phyloP scores from a whole-genome alignment of 139 green algal species.

The Haematococcus sp. region DNA sequence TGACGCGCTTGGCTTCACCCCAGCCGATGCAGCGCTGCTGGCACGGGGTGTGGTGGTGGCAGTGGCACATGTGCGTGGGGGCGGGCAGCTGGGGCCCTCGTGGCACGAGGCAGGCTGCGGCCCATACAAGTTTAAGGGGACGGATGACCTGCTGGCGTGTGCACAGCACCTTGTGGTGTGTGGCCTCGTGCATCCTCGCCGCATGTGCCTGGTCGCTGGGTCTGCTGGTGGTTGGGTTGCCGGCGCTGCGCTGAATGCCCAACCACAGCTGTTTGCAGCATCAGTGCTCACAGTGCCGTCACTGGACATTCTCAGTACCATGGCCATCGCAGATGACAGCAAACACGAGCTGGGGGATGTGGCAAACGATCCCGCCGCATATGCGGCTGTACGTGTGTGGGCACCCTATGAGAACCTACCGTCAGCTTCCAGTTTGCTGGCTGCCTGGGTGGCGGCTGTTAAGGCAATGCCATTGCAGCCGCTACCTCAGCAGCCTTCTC shows the following conservation, averaged over 20 bases:
- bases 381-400: background rate
- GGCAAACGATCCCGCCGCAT: background rate
- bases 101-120: constrained; percentile 28
- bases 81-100: constrained; percentile 7
- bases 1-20: background rate
- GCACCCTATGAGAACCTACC: background rate
- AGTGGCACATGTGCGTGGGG: constrained; percentile 29
- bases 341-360: constrained; percentile 11
- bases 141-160: constrained; percentile 16
- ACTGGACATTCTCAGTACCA: background rate
- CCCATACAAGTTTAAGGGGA: constrained; percentile 12
- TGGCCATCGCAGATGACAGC: background rate
- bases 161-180: constrained; percentile 4
- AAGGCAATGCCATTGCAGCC: background rate
- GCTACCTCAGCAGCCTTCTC: background rate
- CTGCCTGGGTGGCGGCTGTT: too few species aligned
- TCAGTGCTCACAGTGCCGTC: constrained; percentile 8
- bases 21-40: constrained; percentile 7
- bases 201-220: constrained; percentile 7
- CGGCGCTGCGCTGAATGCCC: constrained; percentile 13
- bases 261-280: constrained; percentile 10
- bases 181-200: background rate
- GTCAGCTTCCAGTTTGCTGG: background rate
- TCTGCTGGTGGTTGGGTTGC: constrained; percentile 23
- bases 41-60: constrained; percentile 10